A percentile compares a stretch with the other conserved stretches of the same genome.
Conservation (phyloP, 352 stramenopile species). For the Pythium scleroteichum region DNA sequence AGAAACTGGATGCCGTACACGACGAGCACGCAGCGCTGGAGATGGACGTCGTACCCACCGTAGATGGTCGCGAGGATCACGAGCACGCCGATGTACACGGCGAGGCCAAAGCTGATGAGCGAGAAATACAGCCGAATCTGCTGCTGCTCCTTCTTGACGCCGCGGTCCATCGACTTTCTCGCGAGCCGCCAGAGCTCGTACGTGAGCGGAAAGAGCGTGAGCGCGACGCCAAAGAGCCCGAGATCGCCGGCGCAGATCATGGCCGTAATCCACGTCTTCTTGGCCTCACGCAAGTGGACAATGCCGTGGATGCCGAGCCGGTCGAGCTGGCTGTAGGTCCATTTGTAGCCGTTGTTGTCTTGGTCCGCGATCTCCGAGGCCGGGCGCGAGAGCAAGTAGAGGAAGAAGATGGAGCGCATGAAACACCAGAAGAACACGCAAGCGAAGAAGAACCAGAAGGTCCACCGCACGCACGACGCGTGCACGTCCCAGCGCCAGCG, state of each 20-base stretch:
- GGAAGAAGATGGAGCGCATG: conserved; percentile 42
- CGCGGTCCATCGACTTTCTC: conserved; percentile 62
- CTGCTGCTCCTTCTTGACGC: conserved; percentile 38
- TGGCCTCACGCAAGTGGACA: conserved; percentile 23
- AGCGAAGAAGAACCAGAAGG: conserved; percentile 64
- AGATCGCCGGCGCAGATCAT: conserved; percentile 53
- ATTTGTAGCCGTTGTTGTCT: conserved; percentile 6
- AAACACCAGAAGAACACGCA: conserved; percentile 50
- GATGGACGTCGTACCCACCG: conserved; percentile 52
- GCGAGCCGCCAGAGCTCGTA: conserved; percentile 65
- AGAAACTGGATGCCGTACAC: conserved; percentile 54
- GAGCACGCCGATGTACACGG: conserved; percentile 34
- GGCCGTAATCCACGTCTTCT: conserved; percentile 29
- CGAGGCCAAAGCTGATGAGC: conserved; percentile 30
- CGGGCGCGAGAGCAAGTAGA: conserved; percentile 27
- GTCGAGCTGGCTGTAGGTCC: conserved; percentile 37
- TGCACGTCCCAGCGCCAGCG: conserved; percentile 27
- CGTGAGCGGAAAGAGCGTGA: conserved; percentile 55
- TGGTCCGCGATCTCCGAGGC: conserved; percentile 4
- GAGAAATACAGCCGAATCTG: conserved; percentile 43
- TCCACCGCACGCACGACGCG: conserved; percentile 49
- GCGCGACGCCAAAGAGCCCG: conserved; percentile 49
- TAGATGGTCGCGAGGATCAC: conserved; percentile 32
- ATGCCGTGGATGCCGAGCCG: conserved; percentile 52
- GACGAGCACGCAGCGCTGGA: conserved; percentile 39